Base-by-base conservation (phyloP, 2,329 filamentous ascomycete genomes). In the Neonectria punicea region DNA sequence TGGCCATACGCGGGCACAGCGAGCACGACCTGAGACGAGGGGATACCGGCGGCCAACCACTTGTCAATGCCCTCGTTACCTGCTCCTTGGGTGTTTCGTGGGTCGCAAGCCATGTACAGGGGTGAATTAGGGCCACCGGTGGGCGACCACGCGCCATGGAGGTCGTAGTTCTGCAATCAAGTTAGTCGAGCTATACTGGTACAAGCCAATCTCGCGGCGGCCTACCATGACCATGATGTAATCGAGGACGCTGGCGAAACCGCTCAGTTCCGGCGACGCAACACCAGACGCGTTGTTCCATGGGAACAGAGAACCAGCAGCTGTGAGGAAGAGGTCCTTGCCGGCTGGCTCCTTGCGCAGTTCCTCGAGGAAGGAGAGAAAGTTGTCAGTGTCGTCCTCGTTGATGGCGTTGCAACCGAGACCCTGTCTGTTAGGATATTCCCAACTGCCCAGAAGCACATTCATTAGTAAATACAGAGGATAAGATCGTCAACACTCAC, bases 151-250 rank as follows among this genome's bases (percentile, higher is more conserved):
- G 63, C 66, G 4, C 70, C 70, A 2, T 62, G 58, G n/a, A 70
- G 43, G 1, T 72, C 70, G n/a, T 72, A 72, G 58, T 67, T 71
- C 68, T 70, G 36, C 22, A 5, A 6, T 16, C 8, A 0, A 1
- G 3, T 2, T 2, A 7, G 28, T 58, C 4, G 13, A 20, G 51
- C 28, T 16, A 0, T 7, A 20, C 25, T 25, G 25, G 1, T 25
- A 25, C 2, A 16, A 0, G 4, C 10, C 2, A 3, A n/a, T 28
- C 16, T 28, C 16, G 8, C 1, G 0, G 1, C 18, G 3, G 1
- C 57, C 2, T 62, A 70, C 70, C 70, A 72, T 72, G n/a, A 72
- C 49, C 66, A 72, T 70, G 28, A 72, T 47, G 46, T 72, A 71
- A 25, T 72, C 60, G 8, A 72, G 14, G 6, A 72, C 70, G 14